Evolutionary conservation across 352 stramenopile species (phyloP).

Genomic region (Phytophthora citricola): DNA sequence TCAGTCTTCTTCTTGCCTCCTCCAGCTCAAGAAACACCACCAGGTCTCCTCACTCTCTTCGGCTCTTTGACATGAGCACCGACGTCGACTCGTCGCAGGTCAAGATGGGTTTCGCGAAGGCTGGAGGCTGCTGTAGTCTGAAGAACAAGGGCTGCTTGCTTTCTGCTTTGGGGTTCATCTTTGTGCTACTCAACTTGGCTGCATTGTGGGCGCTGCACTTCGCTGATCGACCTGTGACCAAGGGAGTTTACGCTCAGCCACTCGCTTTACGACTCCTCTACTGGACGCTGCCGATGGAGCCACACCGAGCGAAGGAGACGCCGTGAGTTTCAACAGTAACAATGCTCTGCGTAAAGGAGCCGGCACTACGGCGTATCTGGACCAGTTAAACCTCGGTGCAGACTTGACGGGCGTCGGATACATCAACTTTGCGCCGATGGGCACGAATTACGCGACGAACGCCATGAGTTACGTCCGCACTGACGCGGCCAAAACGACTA

Average conservation of each 20-base stretch:
- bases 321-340: slow-evolving; percentile 46
- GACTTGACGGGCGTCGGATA: slow-evolving; percentile 33
- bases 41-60: slow-evolving; percentile 1
- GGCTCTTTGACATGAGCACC: slow-evolving; percentile 26
- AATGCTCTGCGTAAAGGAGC: slow-evolving; percentile 57
- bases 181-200: slow-evolving; percentile 66
- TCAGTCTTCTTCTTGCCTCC: slow-evolving; percentile 33
- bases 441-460: slow-evolving; percentile 49
- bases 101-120: slow-evolving; percentile 33
- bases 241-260: slow-evolving; percentile 35
- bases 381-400: slow-evolving; percentile 33
- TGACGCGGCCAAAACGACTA: slow-evolving; percentile 24
- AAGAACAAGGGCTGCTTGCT: slow-evolving; percentile 29
- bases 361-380: slow-evolving; percentile 73
- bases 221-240: slow-evolving; percentile 42
- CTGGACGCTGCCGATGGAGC: slow-evolving; percentile 30
- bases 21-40: slow-evolving; percentile 28
- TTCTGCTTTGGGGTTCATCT: slow-evolving; percentile 51
- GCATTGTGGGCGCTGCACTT: slow-evolving; percentile 76
- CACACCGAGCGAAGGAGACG: slow-evolving; percentile 33
- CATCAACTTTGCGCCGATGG: slow-evolving; percentile 61
- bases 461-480: slow-evolving; percentile 56
- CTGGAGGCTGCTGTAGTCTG: slow-evolving; percentile 2
- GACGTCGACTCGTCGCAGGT: slow-evolving; percentile 59
- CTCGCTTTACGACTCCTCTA: slow-evolving; percentile 39